phyloP scores from a whole-genome alignment of 2,329 filamentous ascomycete species.

The Calonectria henricotiae region DNA sequence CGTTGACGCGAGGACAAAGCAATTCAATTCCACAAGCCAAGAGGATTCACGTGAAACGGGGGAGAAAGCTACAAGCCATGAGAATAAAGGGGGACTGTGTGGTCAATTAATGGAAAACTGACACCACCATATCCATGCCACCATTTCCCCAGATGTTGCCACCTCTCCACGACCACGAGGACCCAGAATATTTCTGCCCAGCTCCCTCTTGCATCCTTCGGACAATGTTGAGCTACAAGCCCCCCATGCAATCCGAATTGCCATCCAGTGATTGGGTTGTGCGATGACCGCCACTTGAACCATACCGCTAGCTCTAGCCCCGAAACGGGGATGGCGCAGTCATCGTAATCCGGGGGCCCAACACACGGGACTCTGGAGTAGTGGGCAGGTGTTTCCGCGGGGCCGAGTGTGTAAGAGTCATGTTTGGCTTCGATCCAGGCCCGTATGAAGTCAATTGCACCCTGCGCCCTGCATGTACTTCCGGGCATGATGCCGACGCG shows the following conservation, averaged over 20 bases:
- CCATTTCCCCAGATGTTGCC: slow-evolving; percentile 28
- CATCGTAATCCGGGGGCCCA: slow-evolving; percentile 38
- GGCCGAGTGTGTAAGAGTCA: slow-evolving; percentile 20
- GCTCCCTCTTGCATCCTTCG: slow-evolving; percentile 36
- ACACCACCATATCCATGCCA: neutral
- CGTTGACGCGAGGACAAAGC: slow-evolving; percentile 30
- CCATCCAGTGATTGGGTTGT: slow-evolving; percentile 46
- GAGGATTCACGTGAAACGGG: neutral
- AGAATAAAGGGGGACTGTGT: slow-evolving; percentile 11
- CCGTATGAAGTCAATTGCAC: neutral
- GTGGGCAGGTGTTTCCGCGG: slow-evolving; percentile 15
- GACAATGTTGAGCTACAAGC: slow-evolving; percentile 44
- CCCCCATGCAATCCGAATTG: slow-evolving; percentile 47
- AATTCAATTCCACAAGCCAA: neutral
- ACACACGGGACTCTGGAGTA: slow-evolving; percentile 28
- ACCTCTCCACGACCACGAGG: slow-evolving; percentile 22
- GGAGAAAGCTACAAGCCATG: neutral
- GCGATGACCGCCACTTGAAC: slow-evolving; percentile 40
- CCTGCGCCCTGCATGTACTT: neutral
- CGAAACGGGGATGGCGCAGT: slow-evolving; percentile 43
- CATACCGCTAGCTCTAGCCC: slow-evolving; percentile 46
- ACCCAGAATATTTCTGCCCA: slow-evolving; percentile 14
- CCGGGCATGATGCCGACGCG: neutral
- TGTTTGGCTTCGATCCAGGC: neutral
- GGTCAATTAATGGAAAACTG: slow-evolving; percentile 19